Conservation (phyloP, 768 basidiomycete species). For the Podaxis sp. region DNA sequence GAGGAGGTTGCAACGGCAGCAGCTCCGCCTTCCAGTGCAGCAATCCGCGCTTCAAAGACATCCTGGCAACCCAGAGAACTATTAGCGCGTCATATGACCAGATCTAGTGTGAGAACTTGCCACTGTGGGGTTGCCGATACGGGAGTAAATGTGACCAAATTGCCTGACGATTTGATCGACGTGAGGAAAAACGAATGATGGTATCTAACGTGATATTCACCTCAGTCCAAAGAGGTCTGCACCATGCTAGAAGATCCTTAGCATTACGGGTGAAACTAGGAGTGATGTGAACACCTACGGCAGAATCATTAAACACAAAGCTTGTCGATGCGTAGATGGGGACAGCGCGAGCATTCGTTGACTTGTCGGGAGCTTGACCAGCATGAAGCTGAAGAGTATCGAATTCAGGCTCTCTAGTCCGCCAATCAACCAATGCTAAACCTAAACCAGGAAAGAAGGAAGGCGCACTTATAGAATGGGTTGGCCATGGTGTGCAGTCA, state of each 20-base stretch:
- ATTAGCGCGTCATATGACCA: conserved; percentile 2
- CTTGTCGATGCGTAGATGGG: conserved; percentile 76
- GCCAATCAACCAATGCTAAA: conserved; percentile 1
- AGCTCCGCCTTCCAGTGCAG: conserved; percentile 74
- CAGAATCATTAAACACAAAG: conserved; percentile 69
- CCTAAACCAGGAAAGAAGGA: background rate
- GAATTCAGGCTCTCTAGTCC: conserved; percentile 56
- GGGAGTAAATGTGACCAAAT: conserved; percentile 60
- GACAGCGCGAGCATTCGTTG: conserved; percentile 69
- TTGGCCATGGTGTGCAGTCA: conserved; percentile 23
- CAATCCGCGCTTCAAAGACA: conserved; percentile 76
- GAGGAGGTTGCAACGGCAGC: conserved; percentile 73
- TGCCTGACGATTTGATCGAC: conserved; percentile 27
- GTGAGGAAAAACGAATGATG: background rate
- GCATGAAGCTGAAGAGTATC: conserved; percentile 81
- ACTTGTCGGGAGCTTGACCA: conserved; percentile 58
- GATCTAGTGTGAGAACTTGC: conserved; percentile 28
- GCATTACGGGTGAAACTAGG: background rate
- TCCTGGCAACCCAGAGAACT: conserved; percentile 34
- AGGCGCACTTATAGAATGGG: conserved; percentile 33
- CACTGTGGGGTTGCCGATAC: conserved; percentile 65
- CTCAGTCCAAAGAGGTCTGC: conserved; percentile 67
- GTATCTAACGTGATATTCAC: conserved; percentile 20
- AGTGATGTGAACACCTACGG: conserved; percentile 31
- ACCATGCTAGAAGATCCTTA: conserved; percentile 43